A percentile compares a stretch with the other conserved stretches of the same genome.
These are phyloP conservation scores for Termitomyces sp. DNA, from an alignment of 768 basidiomycete genomes.

Conservation along the genomic window DNA sequence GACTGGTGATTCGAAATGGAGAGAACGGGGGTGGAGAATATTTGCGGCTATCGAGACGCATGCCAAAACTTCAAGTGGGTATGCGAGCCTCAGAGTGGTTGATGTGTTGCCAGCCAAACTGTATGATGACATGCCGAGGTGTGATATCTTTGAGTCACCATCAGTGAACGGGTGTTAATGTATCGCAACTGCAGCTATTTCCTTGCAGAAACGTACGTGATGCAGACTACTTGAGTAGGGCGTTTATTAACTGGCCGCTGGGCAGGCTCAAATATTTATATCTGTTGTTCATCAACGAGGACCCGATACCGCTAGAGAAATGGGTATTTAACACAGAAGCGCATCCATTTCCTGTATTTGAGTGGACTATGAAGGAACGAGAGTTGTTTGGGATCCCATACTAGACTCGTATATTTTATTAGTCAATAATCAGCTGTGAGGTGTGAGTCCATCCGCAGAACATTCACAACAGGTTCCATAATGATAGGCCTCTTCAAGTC, in stretches of 20 bases:
- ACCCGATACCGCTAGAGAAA: conserved; percentile 48
- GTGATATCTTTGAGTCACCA: conserved; percentile 6
- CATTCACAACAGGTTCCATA: too few species aligned
- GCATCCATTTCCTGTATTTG: conserved; percentile 70
- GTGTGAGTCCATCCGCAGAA: too few species aligned
- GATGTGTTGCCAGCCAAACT: conserved; percentile 31
- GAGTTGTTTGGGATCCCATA: conserved; percentile 31
- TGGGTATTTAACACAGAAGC: conserved; percentile 71
- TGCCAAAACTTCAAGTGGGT: conserved; percentile 55
- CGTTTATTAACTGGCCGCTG: not conserved
- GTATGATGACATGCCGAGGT: conserved; percentile 74
- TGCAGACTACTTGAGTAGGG: not conserved
- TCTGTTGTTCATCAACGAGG: conserved; percentile 61
- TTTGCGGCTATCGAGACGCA: conserved; percentile 62
- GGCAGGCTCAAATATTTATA: conserved; percentile 67
- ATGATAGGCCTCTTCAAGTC: too few species aligned
- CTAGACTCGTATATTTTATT: not conserved
- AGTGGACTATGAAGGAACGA: conserved; percentile 53
- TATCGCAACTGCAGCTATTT: conserved; percentile 28
- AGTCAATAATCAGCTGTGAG: too few species aligned
- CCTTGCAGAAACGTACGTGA: conserved; percentile 40
- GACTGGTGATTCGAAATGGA: conserved; percentile 65
- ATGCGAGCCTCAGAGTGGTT: conserved; percentile 51
- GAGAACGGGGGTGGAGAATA: conserved; percentile 65
- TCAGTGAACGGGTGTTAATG: not conserved